Evolutionary conservation across 1,139 yeast genomes (phyloP), one percentile per base, ranked within the genome.

Genomic region (Protomyces lactucae-debilis): DNA sequence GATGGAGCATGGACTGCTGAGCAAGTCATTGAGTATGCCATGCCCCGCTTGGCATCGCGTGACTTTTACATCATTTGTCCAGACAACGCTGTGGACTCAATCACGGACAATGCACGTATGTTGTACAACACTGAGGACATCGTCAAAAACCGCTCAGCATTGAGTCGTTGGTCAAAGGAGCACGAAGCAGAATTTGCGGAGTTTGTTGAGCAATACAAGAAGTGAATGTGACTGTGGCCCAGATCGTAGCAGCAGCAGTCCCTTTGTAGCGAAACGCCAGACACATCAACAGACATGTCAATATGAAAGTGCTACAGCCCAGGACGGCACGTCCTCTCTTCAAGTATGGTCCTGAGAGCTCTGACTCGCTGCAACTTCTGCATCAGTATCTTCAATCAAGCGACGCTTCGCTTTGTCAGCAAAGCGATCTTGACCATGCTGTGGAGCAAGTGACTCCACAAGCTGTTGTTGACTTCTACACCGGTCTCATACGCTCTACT

Each of bases 1-100:
- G 69, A 68, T 12, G 74, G 73, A 3, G 74, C 74, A 3, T 72
- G 73, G 74, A 57, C 66, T 6, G 72, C 74, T 2, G 73, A 71
- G 45, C 71, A 72, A 64, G 73, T 72, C 8, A 70, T 71, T 18
- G 71, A 65, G 32, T 64, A 69, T 52, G 61, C 71, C 61, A 70
- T 68, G 32, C 59, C 66, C 53, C 70, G 70, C 6, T 53, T 72
- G 35, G 66, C 43, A 3, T 57, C 65, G n/a, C 65, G 66, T 39
- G 65, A 66, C 18, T 72, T 71, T 60, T 72, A 71, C 67, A 71
- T 72, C 39, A 61, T 72, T 40, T 72, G 73, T 55, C 72, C 73
- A 2, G 74, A 72, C 61, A 72, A 72, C 57, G 72, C 71, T 48
- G 72, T 71, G 25, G 66, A 71, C 3, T 65, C 65, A 16, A 71